Evolutionary conservation across 495 filamentous ascomycete species (phyloP), one percentile per base, ranked within the genome.

Genomic region (Xylaria flabelliformis): DNA sequence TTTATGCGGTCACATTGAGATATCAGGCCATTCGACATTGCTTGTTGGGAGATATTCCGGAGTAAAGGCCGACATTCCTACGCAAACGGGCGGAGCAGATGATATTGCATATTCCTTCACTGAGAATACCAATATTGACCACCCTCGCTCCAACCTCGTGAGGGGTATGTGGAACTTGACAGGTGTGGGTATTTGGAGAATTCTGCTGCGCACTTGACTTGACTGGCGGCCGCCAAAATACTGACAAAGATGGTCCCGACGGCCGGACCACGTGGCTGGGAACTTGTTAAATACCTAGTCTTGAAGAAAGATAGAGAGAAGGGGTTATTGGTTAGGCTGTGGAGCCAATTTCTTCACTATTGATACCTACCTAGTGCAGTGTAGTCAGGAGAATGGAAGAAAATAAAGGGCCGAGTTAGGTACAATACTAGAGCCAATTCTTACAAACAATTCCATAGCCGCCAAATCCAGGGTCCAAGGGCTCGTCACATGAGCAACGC

Each of bases 171-270:
- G 66, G 66, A 44, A 44, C 50, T 15, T 42, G 66, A 21, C 46
- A 12, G 6, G 19, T 13, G 51, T 69, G 53, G 36, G 36, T 56
- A 56, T 69, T 69, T 69, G 66, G 66, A 69, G 66, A 69, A 69
- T 62, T 55, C 53, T 69, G 67, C 55, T 17, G 17, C 17, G 15
- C 41, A 32, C 67, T 48, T 59, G 55, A 62, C 67, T 62, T 36
- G 26, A 46, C 24, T 50, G 41, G 12, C 42, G 15, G 17, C 41
- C 53, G n/a, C 21, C 26, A 50, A 42, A 6, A 55, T 4, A 55
- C 48, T 51, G n/a, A 55, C 32, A 24, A 29, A 56, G 24, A 55
- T 56, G 53, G 50, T 21, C 21, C 21, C 21, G 13, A 51, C 8
- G n/a, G 13, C 13, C 3, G 13, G 26, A 32, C 53, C 39, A 42